These are phyloP conservation scores for Podospora comata DNA, from an alignment of 495 filamentous ascomycete genomes.

Conservation along the genomic window DNA sequence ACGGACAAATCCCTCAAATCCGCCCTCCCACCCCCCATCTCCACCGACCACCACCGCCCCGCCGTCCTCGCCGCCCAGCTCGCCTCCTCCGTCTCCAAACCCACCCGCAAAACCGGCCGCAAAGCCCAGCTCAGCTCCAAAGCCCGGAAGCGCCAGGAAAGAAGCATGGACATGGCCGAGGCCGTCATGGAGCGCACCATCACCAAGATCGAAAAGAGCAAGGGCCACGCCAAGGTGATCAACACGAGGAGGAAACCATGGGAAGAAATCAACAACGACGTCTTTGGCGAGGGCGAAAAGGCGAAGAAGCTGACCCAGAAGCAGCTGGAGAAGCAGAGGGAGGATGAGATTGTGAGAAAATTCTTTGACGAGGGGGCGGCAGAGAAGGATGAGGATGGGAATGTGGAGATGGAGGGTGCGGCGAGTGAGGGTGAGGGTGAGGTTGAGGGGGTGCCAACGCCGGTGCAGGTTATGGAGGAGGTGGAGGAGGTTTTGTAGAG, in stretches of 20 bases:
- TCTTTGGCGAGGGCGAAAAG: not conserved
- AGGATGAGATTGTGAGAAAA: conserved; percentile 24
- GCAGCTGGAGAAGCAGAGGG: conserved; percentile 19
- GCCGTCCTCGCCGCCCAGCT: conserved; percentile 60
- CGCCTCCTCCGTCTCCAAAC: conserved; percentile 61
- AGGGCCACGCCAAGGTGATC: conserved; percentile 57
- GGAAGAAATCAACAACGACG: conserved; percentile 58
- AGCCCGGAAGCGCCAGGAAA: conserved; percentile 65
- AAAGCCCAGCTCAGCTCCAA: conserved; percentile 58
- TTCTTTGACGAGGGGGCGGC: conserved; percentile 18
- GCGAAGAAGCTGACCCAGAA: conserved; percentile 22
- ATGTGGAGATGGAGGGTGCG: conserved; percentile 26
- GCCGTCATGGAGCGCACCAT: conserved; percentile 65
- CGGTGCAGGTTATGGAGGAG: conserved; percentile 19
- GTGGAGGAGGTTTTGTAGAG: conserved; percentile 28
- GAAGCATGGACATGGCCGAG: conserved; percentile 70
- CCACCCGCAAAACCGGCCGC: conserved; percentile 56
- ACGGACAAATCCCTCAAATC: conserved; percentile 71
- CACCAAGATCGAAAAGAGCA: conserved; percentile 66
- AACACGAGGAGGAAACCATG: conserved; percentile 52
- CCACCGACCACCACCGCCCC: conserved; percentile 48
- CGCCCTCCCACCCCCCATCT: conserved; percentile 53
- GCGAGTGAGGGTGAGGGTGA: conserved; percentile 1
- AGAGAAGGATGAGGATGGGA: conserved; percentile 23
- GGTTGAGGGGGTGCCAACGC: not conserved